Conservation (phyloP, 495 filamentous ascomycete genomes). For the Amorphotheca resinae region DNA sequence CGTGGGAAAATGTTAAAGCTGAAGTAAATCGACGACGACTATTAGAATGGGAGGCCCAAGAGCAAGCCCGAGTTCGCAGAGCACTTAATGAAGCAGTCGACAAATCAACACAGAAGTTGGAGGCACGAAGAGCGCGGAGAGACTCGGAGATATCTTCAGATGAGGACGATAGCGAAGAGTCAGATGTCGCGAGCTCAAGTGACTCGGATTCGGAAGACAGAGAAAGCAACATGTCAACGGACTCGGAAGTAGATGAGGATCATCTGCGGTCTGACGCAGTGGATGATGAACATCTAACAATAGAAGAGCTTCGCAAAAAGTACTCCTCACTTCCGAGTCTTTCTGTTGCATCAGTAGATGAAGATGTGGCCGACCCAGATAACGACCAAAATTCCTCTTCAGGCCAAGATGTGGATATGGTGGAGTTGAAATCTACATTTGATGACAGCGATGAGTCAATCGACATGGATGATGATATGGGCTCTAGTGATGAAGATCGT, state of each 20-base stretch:
- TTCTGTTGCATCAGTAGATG: constrained; percentile 9
- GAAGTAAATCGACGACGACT: constrained; percentile 64
- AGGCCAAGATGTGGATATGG: constrained; percentile 11
- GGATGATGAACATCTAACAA: constrained; percentile 63
- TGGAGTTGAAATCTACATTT: constrained; percentile 30
- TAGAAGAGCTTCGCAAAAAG: constrained; percentile 66
- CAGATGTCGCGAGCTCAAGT: constrained; percentile 35
- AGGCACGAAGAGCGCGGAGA: constrained; percentile 35
- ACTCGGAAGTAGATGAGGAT: constrained; percentile 43
- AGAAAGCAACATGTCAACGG: constrained; percentile 63
- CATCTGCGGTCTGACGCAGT: constrained; percentile 36
- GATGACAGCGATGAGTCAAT: constrained; percentile 73
- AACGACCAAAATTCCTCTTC: constrained; percentile 2
- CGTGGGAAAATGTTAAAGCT: constrained; percentile 65
- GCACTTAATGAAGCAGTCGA: constrained; percentile 76
- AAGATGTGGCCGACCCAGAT: constrained; percentile 14
- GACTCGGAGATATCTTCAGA: constrained; percentile 37
- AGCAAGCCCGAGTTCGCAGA: constrained; percentile 68
- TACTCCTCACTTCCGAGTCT: constrained; percentile 54
- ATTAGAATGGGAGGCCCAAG: constrained; percentile 71
- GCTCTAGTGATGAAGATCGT: constrained; percentile 49
- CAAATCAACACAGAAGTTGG: constrained; percentile 46
- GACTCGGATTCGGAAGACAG: constrained; percentile 35
- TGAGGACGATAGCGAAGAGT: constrained; percentile 25
- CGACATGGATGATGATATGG: constrained; percentile 81